Evolutionary conservation across 345 rosid species (phyloP).

Genomic region (Cardamine occulta): DNA sequence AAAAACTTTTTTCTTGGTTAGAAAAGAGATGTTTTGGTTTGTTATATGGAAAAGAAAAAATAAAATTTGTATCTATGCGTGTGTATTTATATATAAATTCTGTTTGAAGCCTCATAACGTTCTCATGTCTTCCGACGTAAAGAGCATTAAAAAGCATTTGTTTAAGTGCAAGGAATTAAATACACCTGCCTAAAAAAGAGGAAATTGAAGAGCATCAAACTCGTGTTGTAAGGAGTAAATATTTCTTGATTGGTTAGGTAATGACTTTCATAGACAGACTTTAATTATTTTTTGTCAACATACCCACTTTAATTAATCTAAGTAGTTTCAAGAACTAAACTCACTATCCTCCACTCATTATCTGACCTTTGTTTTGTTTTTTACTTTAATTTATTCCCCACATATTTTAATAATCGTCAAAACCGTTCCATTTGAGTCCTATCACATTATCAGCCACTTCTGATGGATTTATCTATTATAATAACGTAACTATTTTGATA

Average conservation of each 20-base stretch:
- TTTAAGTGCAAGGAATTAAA: conserved; percentile 32
- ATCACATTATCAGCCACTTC: conserved; percentile 19
- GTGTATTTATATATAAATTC: background rate
- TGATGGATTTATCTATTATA: conserved; percentile 31
- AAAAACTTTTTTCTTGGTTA: background rate
- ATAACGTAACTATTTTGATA: conserved; percentile 4
- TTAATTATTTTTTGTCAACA: conserved; percentile 5
- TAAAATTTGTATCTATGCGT: background rate
- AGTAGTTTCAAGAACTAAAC: conserved; percentile 36
- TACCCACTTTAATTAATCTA: conserved; percentile 1
- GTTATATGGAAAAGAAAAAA: background rate
- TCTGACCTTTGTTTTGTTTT: background rate
- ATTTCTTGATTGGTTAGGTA: conserved; percentile 7
- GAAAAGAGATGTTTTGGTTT: conserved; percentile 13
- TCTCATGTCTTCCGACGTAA: conserved; percentile 27
- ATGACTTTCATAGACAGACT: conserved; percentile 32
- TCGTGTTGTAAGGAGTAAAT: conserved; percentile 36
- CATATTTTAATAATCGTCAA: conserved; percentile 27
- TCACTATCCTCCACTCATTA: conserved; percentile 11
- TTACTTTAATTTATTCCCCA: background rate
- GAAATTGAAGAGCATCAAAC: conserved; percentile 15
- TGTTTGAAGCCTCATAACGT: conserved; percentile 41
- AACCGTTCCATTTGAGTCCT: conserved; percentile 19
- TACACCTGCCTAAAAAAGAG: conserved; percentile 22
- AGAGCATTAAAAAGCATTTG: conserved; percentile 8